phyloP scores from a whole-genome alignment of 345 rosid species.

The Eucalyptus dawsonii region DNA sequence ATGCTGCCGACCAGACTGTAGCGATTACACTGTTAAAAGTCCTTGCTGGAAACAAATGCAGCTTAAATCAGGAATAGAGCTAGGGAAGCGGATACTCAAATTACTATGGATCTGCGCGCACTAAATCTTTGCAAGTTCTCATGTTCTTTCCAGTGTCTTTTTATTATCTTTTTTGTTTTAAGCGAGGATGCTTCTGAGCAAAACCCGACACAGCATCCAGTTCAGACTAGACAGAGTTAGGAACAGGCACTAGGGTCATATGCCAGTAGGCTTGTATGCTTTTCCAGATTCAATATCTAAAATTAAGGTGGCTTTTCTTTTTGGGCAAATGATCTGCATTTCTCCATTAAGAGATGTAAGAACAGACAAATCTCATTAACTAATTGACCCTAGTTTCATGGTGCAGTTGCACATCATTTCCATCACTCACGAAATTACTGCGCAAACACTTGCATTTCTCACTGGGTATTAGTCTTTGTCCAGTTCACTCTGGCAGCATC shows the following conservation, averaged over 20 bases:
- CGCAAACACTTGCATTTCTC: neutral
- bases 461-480: neutral
- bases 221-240: neutral
- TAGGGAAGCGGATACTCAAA: neutral
- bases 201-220: neutral
- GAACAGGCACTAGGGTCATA: neutral
- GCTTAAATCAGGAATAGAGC: neutral
- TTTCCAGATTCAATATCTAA: neutral
- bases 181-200: neutral
- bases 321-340: neutral
- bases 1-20: neutral
- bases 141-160: neutral
- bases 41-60: neutral
- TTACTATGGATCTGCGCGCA: neutral
- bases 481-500: neutral
- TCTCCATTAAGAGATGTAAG: neutral
- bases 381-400: neutral
- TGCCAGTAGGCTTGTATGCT: neutral
- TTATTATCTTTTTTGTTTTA: neutral
- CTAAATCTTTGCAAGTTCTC: neutral
- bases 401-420: neutral
- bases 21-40: neutral
- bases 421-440: neutral
- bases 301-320: neutral
- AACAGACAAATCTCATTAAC: neutral